A percentile compares a stretch with the other conserved stretches of the same genome.
phyloP scores from a whole-genome alignment of 495 filamentous ascomycete species.

The Hypoxylon subgilvum region DNA sequence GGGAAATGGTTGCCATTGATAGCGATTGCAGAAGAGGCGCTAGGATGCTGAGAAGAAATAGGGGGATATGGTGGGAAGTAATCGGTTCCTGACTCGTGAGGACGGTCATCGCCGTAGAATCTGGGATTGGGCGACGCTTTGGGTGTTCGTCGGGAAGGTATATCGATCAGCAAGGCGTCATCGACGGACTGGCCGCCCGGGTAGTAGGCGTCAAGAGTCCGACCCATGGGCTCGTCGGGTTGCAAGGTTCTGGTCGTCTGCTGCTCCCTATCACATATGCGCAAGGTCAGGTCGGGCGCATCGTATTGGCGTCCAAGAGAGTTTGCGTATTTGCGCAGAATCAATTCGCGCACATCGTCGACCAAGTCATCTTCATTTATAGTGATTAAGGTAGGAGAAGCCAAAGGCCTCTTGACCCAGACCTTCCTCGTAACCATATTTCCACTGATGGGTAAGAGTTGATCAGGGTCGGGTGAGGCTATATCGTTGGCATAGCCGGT shows the following conservation, averaged over 20 bases:
- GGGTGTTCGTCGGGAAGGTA: constrained; percentile 80
- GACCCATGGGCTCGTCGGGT: constrained; percentile 83
- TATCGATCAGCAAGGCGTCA: constrained; percentile 90
- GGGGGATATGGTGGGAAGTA: constrained; percentile 90
- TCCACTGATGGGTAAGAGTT: constrained; percentile 48
- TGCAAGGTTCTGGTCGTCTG: constrained; percentile 75
- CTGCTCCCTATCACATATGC: constrained; percentile 86
- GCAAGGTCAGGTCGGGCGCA: constrained; percentile 83
- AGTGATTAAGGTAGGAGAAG: constrained; percentile 84
- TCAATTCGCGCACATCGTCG: constrained; percentile 91
- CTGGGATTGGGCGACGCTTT: constrained; percentile 70
- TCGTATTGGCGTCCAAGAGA: constrained; percentile 88
- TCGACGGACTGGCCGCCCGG: constrained; percentile 88
- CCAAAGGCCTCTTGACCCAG: constrained; percentile 87
- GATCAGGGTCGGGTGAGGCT: constrained; percentile 41
- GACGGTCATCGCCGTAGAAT: constrained; percentile 68
- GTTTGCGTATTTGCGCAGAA: constrained; percentile 91
- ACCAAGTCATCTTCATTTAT: constrained; percentile 89
- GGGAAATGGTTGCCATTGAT: constrained; percentile 46
- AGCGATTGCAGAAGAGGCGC: constrained; percentile 34
- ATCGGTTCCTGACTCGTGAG: constrained; percentile 75
- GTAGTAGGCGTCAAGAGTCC: constrained; percentile 82
- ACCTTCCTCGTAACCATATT: constrained; percentile 79
- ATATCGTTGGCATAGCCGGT: constrained; percentile 42
- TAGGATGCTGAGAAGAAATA: constrained; percentile 50